Evolutionary conservation across 2,329 filamentous ascomycete genomes (phyloP).

Genomic region (Cercospora zeae-maydis): DNA sequence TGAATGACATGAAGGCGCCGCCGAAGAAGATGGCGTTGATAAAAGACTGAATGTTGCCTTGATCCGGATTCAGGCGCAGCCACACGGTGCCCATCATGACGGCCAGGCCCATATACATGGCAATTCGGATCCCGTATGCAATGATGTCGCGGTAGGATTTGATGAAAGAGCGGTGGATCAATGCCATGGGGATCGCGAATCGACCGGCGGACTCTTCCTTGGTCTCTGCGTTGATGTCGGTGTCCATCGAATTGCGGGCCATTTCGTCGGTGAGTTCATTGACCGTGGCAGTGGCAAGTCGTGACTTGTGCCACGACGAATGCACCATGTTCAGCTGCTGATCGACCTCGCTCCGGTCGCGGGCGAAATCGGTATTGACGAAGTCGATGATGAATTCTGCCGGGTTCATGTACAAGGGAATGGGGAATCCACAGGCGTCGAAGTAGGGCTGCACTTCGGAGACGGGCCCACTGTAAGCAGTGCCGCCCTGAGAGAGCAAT

Average conservation of each 20-base stretch:
- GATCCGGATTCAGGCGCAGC: constrained; percentile 65
- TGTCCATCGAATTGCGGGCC: constrained; percentile 35
- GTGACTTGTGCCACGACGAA: constrained; percentile 53
- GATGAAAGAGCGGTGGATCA: constrained; percentile 75
- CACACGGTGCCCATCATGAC: constrained; percentile 89
- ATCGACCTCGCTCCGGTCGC: constrained; percentile 47
- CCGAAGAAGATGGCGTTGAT: constrained; percentile 69
- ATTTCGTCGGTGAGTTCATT: constrained; percentile 36
- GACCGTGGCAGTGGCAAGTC: constrained; percentile 37
- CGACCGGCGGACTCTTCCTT: constrained; percentile 43
- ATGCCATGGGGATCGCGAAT: constrained; percentile 55
- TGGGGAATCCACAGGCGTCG: constrained; percentile 54
- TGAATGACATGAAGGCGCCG: constrained; percentile 49
- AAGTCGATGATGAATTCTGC: constrained; percentile 77
- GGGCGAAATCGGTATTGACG: constrained; percentile 71
- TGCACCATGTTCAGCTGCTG: constrained; percentile 54
- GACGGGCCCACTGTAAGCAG: constrained; percentile 69
- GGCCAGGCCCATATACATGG: constrained; percentile 76
- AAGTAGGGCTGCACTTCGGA: constrained; percentile 61
- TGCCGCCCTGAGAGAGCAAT: constrained; percentile 66
- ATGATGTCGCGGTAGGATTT: constrained; percentile 82
- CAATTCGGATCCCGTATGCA: constrained; percentile 76
- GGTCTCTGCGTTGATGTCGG: constrained; percentile 30
- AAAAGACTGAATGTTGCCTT: constrained; percentile 73
- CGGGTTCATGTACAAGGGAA: constrained; percentile 71